These are phyloP conservation scores for Grifola frondosa DNA, from an alignment of 1,284 basidiomycete species.

Conservation along the genomic window DNA sequence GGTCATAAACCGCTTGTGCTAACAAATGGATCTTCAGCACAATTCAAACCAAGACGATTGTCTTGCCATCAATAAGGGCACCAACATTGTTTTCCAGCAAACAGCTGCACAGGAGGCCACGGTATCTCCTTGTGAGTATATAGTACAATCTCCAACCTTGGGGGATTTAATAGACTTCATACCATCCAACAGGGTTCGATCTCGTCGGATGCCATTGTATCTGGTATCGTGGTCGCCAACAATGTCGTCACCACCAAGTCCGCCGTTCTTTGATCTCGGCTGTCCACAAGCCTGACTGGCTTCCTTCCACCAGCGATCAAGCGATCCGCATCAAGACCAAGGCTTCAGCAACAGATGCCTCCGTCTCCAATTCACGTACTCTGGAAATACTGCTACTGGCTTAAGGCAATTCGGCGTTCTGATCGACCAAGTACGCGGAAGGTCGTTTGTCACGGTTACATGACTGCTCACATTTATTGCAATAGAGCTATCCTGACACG, in stretches of 20 bases:
- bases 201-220: conserved; percentile 44
- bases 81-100: conserved; percentile 54
- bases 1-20: background rate
- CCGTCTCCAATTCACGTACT: conserved; percentile 39
- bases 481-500: conserved; percentile 37
- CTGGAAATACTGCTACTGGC: conserved; percentile 29
- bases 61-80: conserved; percentile 57
- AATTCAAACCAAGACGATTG: conserved; percentile 55
- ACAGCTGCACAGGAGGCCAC: conserved; percentile 56
- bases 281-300: background rate
- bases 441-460: too few relatives aligned
- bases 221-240: conserved; percentile 42
- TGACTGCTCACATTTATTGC: background rate
- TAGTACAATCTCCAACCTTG: background rate
- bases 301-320: conserved; percentile 31
- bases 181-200: conserved; percentile 45
- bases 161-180: background rate
- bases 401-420: conserved; percentile 36
- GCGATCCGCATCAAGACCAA: conserved; percentile 44
- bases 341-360: conserved; percentile 31
- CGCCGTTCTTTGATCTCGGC: background rate
- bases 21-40: conserved; percentile 5
- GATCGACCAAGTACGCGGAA: conserved; percentile 39
- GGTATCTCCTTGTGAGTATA: conserved; percentile 49
- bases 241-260: conserved; percentile 42